These are phyloP conservation scores for Aureobasidium sp. DNA, from an alignment of 2,329 filamentous ascomycete species.

Conservation along the genomic window DNA sequence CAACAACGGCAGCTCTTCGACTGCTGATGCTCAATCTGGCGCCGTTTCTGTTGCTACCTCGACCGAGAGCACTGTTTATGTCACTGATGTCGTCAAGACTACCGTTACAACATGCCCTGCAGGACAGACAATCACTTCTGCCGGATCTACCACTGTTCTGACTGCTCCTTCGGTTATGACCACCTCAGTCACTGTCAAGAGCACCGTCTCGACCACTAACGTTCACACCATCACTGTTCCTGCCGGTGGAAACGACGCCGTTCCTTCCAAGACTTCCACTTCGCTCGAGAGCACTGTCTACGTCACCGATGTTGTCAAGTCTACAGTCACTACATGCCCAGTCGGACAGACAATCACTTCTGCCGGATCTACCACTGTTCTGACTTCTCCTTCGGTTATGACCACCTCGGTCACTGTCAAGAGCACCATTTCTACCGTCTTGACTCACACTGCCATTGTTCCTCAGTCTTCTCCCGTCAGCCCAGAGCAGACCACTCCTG, in stretches of 20 bases:
- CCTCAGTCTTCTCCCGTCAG: conserved; percentile 1
- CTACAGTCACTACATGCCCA: conserved; percentile 31
- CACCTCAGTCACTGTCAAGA: not conserved
- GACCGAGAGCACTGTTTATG: conserved; percentile 10
- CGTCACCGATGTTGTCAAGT: conserved; percentile 20
- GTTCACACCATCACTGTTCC: conserved; percentile 5
- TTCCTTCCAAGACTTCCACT: not conserved
- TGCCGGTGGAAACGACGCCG: not conserved
- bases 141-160: not conserved
- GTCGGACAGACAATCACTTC: conserved; percentile 16
- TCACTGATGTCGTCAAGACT: conserved; percentile 21
- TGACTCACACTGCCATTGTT: conserved; percentile 2
- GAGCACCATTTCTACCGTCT: not conserved
- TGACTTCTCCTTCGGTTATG: conserved; percentile 8
- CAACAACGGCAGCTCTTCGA: conserved; percentile 2
- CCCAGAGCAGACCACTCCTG: not conserved
- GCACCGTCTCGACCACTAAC: not conserved
- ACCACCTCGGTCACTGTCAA: not conserved
- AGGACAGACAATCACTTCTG: not conserved
- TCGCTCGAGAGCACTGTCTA: conserved; percentile 8
- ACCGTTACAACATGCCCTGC: conserved; percentile 33
- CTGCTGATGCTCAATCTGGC: not conserved
- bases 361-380: not conserved
- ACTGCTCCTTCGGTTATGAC: conserved; percentile 6
- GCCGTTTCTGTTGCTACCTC: not conserved